Conservation (phyloP, 2,329 filamentous ascomycete genomes). For the Pyrenochaeta sp. region DNA sequence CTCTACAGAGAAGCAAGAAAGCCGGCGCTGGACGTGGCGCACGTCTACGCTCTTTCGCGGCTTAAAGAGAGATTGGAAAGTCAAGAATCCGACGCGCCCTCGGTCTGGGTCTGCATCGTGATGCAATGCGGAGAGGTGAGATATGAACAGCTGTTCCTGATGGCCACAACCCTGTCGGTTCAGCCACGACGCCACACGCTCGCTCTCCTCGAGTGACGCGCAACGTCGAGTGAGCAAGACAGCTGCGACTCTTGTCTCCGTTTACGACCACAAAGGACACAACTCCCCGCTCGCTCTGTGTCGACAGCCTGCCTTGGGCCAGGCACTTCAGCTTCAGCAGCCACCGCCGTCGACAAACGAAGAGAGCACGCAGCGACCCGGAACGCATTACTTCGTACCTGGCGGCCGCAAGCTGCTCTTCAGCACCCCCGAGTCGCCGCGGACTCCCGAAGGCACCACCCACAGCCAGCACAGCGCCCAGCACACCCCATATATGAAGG, state of each 20-base stretch:
- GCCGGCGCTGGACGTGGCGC: constrained; percentile 18
- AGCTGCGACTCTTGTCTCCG: background rate
- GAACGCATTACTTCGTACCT: constrained; percentile 4
- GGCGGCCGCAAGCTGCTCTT: constrained; percentile 21
- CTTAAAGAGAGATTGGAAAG: constrained; percentile 15
- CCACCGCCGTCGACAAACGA: background rate
- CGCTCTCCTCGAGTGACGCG: constrained; percentile 3
- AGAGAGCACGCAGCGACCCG: background rate
- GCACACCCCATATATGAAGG: constrained; percentile 19
- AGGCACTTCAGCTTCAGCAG: background rate
- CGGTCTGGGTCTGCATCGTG: constrained; percentile 29
- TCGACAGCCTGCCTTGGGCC: background rate
- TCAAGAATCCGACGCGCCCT: constrained; percentile 35
- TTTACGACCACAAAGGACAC: background rate
- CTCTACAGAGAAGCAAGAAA: constrained; percentile 45
- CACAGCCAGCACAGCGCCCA: constrained; percentile 6
- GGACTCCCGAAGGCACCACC: constrained; percentile 34
- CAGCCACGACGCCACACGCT: constrained; percentile 25
- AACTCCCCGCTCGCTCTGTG: background rate
- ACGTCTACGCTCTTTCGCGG: constrained; percentile 8
- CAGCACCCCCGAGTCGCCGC: constrained; percentile 26
- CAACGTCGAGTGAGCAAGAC: background rate
- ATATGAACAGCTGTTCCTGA: constrained; percentile 44
- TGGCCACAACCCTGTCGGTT: constrained; percentile 17
- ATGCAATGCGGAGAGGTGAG: constrained; percentile 17